Evolutionary conservation across 2,329 filamentous ascomycete species (phyloP), one percentile per base, ranked within the genome.

Genomic region (Fusarium chlamydosporum): DNA sequence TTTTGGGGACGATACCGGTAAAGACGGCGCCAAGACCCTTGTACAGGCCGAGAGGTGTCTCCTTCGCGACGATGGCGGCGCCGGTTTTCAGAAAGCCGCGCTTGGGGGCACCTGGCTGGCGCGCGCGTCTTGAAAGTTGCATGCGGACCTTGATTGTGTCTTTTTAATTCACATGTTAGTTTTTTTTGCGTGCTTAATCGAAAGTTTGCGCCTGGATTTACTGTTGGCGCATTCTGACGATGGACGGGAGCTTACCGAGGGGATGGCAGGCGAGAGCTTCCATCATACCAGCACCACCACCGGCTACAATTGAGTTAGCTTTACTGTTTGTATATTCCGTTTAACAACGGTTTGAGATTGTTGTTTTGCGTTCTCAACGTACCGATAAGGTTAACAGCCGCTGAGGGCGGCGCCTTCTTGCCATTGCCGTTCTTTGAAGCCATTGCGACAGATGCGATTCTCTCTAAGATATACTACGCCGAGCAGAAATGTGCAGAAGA

Each of bases 81-180:
- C 96, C 96, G 3, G 96, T 99, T 57, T 85, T 85, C 70, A 97
- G 79, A 83, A 99, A 99, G 68, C 96, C 95, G 73, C 94, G 91
- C 74, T 91, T 90, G 75, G 94, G 93, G 79, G 91, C 89, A 65
- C 96, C 96, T 58, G 94, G 94, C 63, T 89, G 87, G 72, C 92
- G 88, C 50, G 92, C 93, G 79, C 96, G 89, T 72, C 91, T 88
- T 57, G 96, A 98, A 64, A 99, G 91, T 83, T 99, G 96, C 96
- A 99, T 99, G 74, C 96, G 94, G 67, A 99, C 96, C 87, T 99
- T 97, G 85, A 98, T 97, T 63, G 94, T 97, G 81, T 97, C 93
- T 92, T 59, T 70, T 43, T 18, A 23, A 29, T 12, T 45, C 31
- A 56, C 29, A 45, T 37, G 59, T 69, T 51, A 67, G 58, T 37